Evolutionary conservation across 169 alveolate genomes (phyloP), one percentile per base, ranked within the genome.

Genomic region (Cryptosporidium xiaoi): DNA sequence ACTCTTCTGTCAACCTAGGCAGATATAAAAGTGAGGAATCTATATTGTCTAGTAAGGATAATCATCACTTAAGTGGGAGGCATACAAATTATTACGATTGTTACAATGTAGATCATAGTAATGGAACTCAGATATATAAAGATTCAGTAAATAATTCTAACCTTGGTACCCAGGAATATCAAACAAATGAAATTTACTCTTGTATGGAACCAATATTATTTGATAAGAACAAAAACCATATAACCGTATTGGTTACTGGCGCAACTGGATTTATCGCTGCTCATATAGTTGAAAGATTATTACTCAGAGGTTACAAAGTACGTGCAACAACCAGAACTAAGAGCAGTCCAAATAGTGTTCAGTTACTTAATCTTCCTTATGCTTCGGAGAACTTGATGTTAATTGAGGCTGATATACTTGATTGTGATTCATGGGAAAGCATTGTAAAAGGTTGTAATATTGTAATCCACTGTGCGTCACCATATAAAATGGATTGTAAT

Each of bases 381-480:
- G 87, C 87, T 6, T 12, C 20, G 6, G 55, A 77, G 33, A 77
- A 77, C 12, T 34, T 77, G 12, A 62, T 16, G 24, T 29, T 77
- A 2, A 20, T 6, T 58, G 87, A 77, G 34, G 87, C 87, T 7
- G 71, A 77, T 34, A 16, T 77, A 56, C 46, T 77, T 18, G 48
- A 77, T 62, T 20, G 36, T 12, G 29, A 44, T 8, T 60, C 62
- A 20, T 77, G 87, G 87, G 33, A 34, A 60, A 62, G 56, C 5
- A 20, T 77, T 24, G 60, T 77, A 5, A 77, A 77, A 44, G 87
- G 71, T 33, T 77, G 87, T 44, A 16, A 62, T 3, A 34, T 62
- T 34, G 87, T 77, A 60, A 60, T 77, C 44, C 87, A 77, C 66
- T 77, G 87, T n/a, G 87, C 87, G 18, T 77, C 87, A 13, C 87